Percentiles rank a stretch among this genome's conserved stretches.
Evolutionary conservation across 176 grass and related monocot species (phyloP).

Genomic region (Ensete glaucum): DNA sequence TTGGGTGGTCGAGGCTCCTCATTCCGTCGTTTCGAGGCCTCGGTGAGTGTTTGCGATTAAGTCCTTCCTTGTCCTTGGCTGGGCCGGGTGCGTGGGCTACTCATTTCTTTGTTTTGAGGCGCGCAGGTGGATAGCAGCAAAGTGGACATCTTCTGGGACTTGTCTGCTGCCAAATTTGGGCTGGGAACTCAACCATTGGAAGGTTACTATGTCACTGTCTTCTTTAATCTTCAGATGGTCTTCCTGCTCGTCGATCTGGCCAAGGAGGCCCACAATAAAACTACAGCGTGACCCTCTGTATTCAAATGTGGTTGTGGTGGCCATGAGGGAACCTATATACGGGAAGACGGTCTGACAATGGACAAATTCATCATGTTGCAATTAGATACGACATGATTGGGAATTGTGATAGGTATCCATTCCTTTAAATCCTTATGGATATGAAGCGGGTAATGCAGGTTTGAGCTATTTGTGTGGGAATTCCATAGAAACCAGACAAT

Average conservation of each 20-base stretch:
- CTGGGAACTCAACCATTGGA: slow-evolving; percentile 34
- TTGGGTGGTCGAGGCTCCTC: too few relatives aligned
- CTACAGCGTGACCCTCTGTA: slow-evolving; percentile 22
- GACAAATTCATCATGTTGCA: slow-evolving; percentile 40
- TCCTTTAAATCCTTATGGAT: slow-evolving; percentile 54
- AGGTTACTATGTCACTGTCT: slow-evolving; percentile 47
- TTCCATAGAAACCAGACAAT: slow-evolving; percentile 68
- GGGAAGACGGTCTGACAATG: slow-evolving; percentile 57
- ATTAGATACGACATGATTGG: slow-evolving; percentile 43
- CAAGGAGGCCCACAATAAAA: slow-evolving; percentile 58
- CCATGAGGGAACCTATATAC: slow-evolving; percentile 54
- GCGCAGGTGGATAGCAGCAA: slow-evolving; percentile 14
- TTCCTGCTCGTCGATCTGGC: slow-evolving; percentile 57
- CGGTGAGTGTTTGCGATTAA: too few relatives aligned
- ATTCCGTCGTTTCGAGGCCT: too few relatives aligned
- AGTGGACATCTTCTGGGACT: slow-evolving; percentile 64
- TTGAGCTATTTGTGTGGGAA: slow-evolving; percentile 46
- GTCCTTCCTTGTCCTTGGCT: too few relatives aligned
- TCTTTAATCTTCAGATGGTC: slow-evolving; percentile 51
- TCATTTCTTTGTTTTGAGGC: neutral
- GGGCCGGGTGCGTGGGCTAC: too few relatives aligned
- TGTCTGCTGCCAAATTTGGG: slow-evolving; percentile 57
- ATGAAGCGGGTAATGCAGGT: slow-evolving; percentile 65
- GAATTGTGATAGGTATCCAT: slow-evolving; percentile 34
- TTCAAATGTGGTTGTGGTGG: slow-evolving; percentile 40